Percentiles rank a stretch among this genome's conserved stretches.
phyloP scores from a whole-genome alignment of 495 filamentous ascomycete species.

The Penicillium coprophilum region DNA sequence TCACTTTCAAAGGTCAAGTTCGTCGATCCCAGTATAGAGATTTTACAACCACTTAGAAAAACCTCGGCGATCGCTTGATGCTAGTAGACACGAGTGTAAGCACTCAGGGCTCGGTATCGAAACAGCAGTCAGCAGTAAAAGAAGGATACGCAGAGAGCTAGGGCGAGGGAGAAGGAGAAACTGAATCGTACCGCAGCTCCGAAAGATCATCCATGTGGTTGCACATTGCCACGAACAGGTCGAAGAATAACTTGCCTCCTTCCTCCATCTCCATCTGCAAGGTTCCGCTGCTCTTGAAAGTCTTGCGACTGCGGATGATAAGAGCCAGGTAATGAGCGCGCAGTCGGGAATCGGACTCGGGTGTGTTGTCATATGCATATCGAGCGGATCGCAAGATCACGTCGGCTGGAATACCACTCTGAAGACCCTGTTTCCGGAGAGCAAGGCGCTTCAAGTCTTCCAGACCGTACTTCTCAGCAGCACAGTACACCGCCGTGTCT shows the following conservation, averaged over 20 bases:
- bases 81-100: slow-evolving; percentile 28
- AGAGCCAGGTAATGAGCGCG: slow-evolving; percentile 93
- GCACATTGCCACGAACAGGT: slow-evolving; percentile 96
- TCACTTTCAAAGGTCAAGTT: slow-evolving; percentile 30
- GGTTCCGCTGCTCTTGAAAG: slow-evolving; percentile 92
- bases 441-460: slow-evolving; percentile 84
- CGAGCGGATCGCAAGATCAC: slow-evolving; percentile 87
- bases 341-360: slow-evolving; percentile 82
- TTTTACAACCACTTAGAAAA: slow-evolving; percentile 37
- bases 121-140: slow-evolving; percentile 20
- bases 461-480: slow-evolving; percentile 80
- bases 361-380: slow-evolving; percentile 92
- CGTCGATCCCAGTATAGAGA: slow-evolving; percentile 27
- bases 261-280: slow-evolving; percentile 98
- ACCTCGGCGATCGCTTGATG: slow-evolving; percentile 40
- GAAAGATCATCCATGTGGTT: slow-evolving; percentile 92
- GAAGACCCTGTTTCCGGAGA: slow-evolving; percentile 89
- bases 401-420: slow-evolving; percentile 77
- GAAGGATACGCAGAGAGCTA: neutral
- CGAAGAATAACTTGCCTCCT: slow-evolving; percentile 90
- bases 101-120: slow-evolving; percentile 6
- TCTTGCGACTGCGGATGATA: slow-evolving; percentile 89
- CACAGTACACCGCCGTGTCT: slow-evolving; percentile 90
- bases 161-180: slow-evolving; percentile 8
- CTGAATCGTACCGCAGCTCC: slow-evolving; percentile 48